Conservation (phyloP, 129 eudicot genomes). For the Tagetes patula region DNA sequence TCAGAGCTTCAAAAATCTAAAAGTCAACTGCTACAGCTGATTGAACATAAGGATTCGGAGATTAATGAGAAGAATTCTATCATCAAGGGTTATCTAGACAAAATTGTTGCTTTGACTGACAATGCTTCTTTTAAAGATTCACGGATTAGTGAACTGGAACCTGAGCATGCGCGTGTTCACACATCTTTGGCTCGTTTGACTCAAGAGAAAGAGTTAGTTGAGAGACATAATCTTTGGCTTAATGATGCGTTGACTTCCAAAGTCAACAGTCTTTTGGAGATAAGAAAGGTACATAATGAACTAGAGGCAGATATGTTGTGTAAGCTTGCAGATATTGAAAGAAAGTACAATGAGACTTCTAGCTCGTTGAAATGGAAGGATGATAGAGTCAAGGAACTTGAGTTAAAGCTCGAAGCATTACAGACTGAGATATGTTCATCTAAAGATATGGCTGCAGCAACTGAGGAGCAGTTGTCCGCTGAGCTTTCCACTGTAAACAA, state of each 20-base stretch:
- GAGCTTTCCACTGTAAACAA: constrained; percentile 82
- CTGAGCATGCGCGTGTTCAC: constrained; percentile 64
- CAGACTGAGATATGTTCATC: constrained; percentile 69
- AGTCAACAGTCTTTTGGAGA: constrained; percentile 59
- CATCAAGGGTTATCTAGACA: constrained; percentile 75
- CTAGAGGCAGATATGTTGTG: constrained; percentile 81
- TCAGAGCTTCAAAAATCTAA: constrained; percentile 77
- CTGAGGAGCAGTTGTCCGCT: constrained; percentile 63
- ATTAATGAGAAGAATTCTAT: constrained; percentile 69
- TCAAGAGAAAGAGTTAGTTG: constrained; percentile 83
- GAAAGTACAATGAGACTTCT: constrained; percentile 46
- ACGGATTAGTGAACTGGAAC: constrained; percentile 59
- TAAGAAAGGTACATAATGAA: constrained; percentile 61
- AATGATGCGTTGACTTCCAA: constrained; percentile 81
- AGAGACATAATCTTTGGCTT: constrained; percentile 88
- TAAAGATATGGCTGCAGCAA: constrained; percentile 64
- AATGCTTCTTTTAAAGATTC: constrained; percentile 67
- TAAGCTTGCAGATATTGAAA: constrained; percentile 74
- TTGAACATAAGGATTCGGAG: constrained; percentile 80
- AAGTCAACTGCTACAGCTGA: constrained; percentile 78
- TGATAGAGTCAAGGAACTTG: constrained; percentile 67
- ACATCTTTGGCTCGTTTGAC: constrained; percentile 52
- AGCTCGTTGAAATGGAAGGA: constrained; percentile 61
- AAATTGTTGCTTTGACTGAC: constrained; percentile 76
- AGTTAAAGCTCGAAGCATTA: constrained; percentile 56